phyloP scores from a whole-genome alignment of 2,329 filamentous ascomycete genomes.

The Tolypocladium guangdongense region DNA sequence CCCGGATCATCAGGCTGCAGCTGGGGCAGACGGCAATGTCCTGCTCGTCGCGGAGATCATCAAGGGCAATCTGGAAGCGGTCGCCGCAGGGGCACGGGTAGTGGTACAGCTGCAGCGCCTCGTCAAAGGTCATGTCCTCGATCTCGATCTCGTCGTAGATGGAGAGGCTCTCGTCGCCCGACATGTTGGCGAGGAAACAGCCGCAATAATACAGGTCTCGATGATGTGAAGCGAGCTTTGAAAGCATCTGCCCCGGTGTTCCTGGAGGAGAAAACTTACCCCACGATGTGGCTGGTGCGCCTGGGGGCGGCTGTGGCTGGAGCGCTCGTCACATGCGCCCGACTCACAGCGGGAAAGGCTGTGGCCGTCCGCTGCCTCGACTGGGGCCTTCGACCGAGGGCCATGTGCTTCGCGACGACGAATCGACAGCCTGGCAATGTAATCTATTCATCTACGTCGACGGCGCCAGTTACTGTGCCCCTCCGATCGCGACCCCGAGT shows the following conservation, averaged over 20 bases:
- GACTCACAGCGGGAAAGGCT: not conserved
- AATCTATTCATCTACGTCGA: not conserved
- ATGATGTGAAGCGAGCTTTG: too few species aligned
- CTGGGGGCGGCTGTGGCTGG: not conserved
- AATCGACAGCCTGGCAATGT: not conserved
- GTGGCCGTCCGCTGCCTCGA: not conserved
- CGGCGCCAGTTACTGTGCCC: not conserved
- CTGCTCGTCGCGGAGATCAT: conserved; percentile 75
- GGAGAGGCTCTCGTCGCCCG: conserved; percentile 52
- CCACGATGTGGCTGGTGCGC: conserved; percentile 6
- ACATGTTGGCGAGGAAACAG: conserved; percentile 29
- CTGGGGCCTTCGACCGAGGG: conserved; percentile 1
- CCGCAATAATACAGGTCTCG: not conserved
- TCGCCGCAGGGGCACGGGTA: conserved; percentile 97
- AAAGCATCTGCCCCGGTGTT: too few species aligned
- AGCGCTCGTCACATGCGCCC: conserved; percentile 2
- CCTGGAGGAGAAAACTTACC: conserved; percentile 4
- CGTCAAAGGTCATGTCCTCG: conserved; percentile 93
- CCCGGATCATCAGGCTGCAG: conserved; percentile 91
- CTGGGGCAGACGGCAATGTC: conserved; percentile 97
- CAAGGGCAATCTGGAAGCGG: conserved; percentile 81
- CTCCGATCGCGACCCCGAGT: not conserved
- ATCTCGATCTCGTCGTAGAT: conserved; percentile 98
- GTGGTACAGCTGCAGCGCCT: conserved; percentile 75
- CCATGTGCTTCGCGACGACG: not conserved